A percentile compares a stretch with the other conserved stretches of the same genome.
Evolutionary conservation across 805 yeast genomes (phyloP).

Genomic region (Debaryomyces prosopidis): DNA sequence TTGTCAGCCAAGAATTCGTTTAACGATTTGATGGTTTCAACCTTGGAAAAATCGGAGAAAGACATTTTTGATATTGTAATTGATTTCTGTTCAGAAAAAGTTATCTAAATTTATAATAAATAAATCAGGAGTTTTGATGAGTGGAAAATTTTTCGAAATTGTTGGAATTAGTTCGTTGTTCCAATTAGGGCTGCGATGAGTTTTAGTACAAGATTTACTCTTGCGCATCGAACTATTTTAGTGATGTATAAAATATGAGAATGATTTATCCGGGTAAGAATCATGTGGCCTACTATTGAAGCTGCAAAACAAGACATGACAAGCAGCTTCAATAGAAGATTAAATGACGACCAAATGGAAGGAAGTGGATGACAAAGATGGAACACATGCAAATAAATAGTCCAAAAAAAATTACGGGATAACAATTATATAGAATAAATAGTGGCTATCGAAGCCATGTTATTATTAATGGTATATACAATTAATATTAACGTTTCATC

Average conservation of each 20-base stretch:
- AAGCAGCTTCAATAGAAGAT: too few relatives aligned
- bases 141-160: conserved; percentile 8
- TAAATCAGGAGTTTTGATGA: background rate
- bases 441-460: too few relatives aligned
- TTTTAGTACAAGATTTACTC: background rate
- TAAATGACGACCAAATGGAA: too few relatives aligned
- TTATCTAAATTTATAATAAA: background rate
- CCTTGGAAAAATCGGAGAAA: conserved; percentile 78
- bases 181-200: background rate
- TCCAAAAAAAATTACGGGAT: too few relatives aligned
- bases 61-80: conserved; percentile 49
- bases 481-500: too few relatives aligned
- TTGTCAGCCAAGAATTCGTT: conserved; percentile 87
- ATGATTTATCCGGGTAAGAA: conserved; percentile 2
- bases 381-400: too few relatives aligned
- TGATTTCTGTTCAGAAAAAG: background rate
- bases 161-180: background rate
- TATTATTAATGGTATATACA: too few relatives aligned
- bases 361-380: too few relatives aligned
- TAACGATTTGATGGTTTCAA: conserved; percentile 62
- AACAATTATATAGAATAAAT: too few relatives aligned
- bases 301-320: too few relatives aligned
- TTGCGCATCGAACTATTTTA: background rate
- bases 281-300: background rate
- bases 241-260: background rate